These are phyloP conservation scores for Avena atlantica DNA, from an alignment of 176 grass and related monocot genomes.

Conservation along the genomic window DNA sequence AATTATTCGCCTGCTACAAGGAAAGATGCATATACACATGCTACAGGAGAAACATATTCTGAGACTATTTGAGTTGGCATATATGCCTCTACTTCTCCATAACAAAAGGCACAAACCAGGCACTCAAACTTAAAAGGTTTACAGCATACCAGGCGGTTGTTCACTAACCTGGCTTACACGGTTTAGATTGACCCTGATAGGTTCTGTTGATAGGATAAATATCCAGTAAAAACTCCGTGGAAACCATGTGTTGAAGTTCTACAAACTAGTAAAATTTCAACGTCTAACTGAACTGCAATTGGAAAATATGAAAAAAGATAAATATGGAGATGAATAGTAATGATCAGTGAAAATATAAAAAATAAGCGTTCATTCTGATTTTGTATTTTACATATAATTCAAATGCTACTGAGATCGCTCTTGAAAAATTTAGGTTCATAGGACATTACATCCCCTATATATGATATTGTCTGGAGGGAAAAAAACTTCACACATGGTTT, in stretches of 20 bases:
- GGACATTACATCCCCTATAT: conserved; percentile 5
- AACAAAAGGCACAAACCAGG: neutral
- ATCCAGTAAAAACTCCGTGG: neutral
- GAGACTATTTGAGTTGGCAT: conserved; percentile 26
- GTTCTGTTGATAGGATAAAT: neutral
- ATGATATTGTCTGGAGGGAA: neutral
- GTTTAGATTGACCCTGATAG: neutral
- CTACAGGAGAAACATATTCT: conserved; percentile 29
- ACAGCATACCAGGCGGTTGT: neutral
- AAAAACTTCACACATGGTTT: neutral
- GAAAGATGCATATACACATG: conserved; percentile 9
- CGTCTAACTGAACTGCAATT: neutral
- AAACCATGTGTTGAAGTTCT: neutral
- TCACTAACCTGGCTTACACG: neutral
- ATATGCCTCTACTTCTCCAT: conserved; percentile 4
- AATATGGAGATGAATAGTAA: neutral
- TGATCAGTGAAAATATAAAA: neutral
- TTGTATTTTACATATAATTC: neutral
- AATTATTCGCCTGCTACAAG: neutral
- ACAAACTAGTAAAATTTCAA: neutral
- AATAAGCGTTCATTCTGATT: neutral
- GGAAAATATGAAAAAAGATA: neutral
- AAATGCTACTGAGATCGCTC: neutral
- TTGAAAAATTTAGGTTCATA: neutral
- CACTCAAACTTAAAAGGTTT: neutral